Evolutionary conservation across 805 yeast species (phyloP), one percentile per base, ranked within the genome.

Genomic region (Kuraishia borneana): DNA sequence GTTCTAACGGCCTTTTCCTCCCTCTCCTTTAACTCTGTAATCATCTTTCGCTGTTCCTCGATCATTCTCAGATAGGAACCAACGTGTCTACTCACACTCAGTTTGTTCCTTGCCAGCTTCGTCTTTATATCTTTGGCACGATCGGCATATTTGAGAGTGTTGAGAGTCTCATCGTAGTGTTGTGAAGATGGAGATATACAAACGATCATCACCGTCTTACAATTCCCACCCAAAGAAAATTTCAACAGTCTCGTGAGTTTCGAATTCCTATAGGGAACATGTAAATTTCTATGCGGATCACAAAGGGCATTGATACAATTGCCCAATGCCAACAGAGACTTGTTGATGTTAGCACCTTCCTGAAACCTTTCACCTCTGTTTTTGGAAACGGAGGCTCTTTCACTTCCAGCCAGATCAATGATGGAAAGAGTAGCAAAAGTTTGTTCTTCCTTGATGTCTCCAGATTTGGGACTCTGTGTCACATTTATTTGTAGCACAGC

Each of bases 181-280:
- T 64, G 67, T 21, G 83, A 72, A 39, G 87, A 81, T 0, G 96
- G 96, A 3, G 94, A 79, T 3, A 89, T 71, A 56, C 97, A 89
- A 2, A 87, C 96, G 43, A 89, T 83, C 97, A 89, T 89, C 4
- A 85, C 88, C 0, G 97, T 89, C 51, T 83, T 81, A 56, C 97
- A 89, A 50, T 85, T 84, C 0, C 96, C 96, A 3, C 96, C 96
- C 10, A 89, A 60, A 0, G 96, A 87, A 50, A 83, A 85, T 51
- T 88, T 85, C 36, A 89, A 65, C 33, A 89, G 61, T 42, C 97
- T 60, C 0, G 97, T 89, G 35, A 89, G 63, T 47, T 88, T 88
- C 6, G 95, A 84, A 52, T 89, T 94, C 45, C 97, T 60, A 54
- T 83, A 89, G 0, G 97, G 97, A 8, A 89, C 72, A 58, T 87